Evolutionary conservation across 2,329 filamentous ascomycete genomes (phyloP).

Genomic region (Penicillium frequentans): DNA sequence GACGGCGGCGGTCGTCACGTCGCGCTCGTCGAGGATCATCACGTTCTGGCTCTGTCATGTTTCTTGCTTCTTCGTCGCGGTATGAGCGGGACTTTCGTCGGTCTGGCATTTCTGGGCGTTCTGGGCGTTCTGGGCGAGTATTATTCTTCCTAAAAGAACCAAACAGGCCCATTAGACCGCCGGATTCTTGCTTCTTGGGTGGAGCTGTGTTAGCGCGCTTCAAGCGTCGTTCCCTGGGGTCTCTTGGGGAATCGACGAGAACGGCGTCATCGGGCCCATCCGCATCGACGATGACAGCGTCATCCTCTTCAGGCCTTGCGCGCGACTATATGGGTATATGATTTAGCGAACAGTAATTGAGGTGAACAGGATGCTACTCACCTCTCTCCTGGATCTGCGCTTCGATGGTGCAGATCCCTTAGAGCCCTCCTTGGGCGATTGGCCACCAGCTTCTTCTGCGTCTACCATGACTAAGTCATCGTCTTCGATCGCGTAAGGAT

Average conservation of each 20-base stretch:
- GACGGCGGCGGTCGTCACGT: slow-evolving; percentile 35
- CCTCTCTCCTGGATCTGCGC: slow-evolving; percentile 40
- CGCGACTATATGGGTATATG: slow-evolving; percentile 27
- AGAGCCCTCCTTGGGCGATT: slow-evolving; percentile 32
- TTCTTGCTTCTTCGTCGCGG: slow-evolving; percentile 36
- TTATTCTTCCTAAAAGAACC: slow-evolving; percentile 44
- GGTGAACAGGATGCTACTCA: slow-evolving; percentile 15
- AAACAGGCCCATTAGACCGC: slow-evolving; percentile 64
- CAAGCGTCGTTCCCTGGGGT: slow-evolving; percentile 52
- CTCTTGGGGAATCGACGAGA: slow-evolving; percentile 52
- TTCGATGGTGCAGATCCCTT: slow-evolving; percentile 35
- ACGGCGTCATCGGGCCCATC: slow-evolving; percentile 53
- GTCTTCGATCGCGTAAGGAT: slow-evolving; percentile 65
- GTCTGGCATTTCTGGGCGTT: slow-evolving; percentile 34
- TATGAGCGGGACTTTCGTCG: slow-evolving; percentile 38
- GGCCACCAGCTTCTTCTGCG: slow-evolving; percentile 41
- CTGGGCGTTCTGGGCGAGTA: not conserved
- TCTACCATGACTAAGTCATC: slow-evolving; percentile 64
- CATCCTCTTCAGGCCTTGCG: slow-evolving; percentile 43
- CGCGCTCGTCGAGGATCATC: slow-evolving; percentile 35
- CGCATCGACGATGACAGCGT: slow-evolving; percentile 56
- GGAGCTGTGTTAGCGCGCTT: slow-evolving; percentile 62
- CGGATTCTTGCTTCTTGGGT: slow-evolving; percentile 58
- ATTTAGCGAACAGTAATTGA: not conserved
- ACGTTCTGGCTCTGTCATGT: slow-evolving; percentile 37